Evolutionary conservation across 768 basidiomycete genomes (phyloP).

Genomic region (Hericium alpestre): DNA sequence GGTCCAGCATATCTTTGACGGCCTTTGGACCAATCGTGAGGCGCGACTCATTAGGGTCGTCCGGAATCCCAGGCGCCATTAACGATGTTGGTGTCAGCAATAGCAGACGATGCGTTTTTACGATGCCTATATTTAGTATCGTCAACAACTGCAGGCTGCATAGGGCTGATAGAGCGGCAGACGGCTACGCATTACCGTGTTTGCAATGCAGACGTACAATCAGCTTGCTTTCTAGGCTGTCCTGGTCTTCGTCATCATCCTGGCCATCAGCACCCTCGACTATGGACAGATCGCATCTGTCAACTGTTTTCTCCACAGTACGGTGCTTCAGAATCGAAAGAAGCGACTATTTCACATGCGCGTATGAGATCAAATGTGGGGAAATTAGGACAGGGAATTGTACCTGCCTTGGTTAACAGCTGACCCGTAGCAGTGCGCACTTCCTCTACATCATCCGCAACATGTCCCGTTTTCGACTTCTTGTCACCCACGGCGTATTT

Average conservation of each 20-base stretch:
- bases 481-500: conserved; percentile 39
- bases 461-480: conserved; percentile 9
- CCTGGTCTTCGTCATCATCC: conserved; percentile 35
- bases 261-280: conserved; percentile 37
- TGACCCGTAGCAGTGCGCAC: conserved; percentile 45
- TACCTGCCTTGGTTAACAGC: conserved; percentile 53
- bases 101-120: conserved; percentile 71
- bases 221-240: conserved; percentile 61
- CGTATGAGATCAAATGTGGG: not conserved
- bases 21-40: conserved; percentile 64
- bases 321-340: conserved; percentile 65
- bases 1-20: conserved; percentile 70
- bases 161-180: not conserved
- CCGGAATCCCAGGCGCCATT: conserved; percentile 57
- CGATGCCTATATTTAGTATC: conserved; percentile 39
- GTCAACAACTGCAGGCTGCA: not conserved
- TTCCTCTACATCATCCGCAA: conserved; percentile 27
- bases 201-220: conserved; percentile 72
- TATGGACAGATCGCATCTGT: conserved; percentile 66
- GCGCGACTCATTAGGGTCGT: conserved; percentile 46
- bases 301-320: conserved; percentile 67
- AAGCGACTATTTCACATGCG: conserved; percentile 35
- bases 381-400: not conserved
- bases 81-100: conserved; percentile 48
- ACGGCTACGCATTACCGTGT: conserved; percentile 46